Evolutionary conservation across 805 yeast genomes (phyloP).

Genomic region (Candida loeiensis): DNA sequence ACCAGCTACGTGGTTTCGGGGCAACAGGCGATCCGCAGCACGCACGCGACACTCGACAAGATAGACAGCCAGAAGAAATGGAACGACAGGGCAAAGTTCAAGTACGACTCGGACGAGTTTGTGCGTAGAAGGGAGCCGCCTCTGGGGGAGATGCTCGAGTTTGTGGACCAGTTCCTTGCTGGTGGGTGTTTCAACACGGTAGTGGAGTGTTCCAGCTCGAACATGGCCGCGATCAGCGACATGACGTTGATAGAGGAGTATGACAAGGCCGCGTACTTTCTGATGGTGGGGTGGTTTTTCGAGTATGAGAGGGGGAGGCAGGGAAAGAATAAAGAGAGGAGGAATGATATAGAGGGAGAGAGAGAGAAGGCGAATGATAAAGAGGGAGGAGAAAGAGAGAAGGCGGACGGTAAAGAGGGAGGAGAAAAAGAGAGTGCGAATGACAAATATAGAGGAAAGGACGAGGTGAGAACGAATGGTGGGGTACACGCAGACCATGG

Average conservation of each 20-base stretch:
- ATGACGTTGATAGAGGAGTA: constrained; percentile 30
- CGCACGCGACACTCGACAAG: constrained; percentile 52
- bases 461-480: too few relatives aligned
- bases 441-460: too few relatives aligned
- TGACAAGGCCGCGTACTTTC: constrained; percentile 47
- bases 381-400: too few relatives aligned
- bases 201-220: constrained; percentile 48
- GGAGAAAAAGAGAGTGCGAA: too few relatives aligned
- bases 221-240: constrained; percentile 34
- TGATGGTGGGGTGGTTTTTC: constrained; percentile 72
- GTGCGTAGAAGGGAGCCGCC: constrained; percentile 18
- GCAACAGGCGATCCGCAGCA: constrained; percentile 55
- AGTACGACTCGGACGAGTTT: constrained; percentile 40
- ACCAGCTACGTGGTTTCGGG: constrained; percentile 67
- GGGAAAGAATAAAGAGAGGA: neutral
- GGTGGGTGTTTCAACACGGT: constrained; percentile 76
- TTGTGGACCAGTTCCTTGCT: constrained; percentile 49
- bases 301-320: constrained; percentile 50
- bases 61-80: constrained; percentile 70
- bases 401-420: too few relatives aligned
- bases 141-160: constrained; percentile 36
- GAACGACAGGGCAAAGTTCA: constrained; percentile 42
- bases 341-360: neutral
- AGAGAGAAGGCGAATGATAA: neutral
- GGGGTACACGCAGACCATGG: too few relatives aligned